Base-by-base conservation (phyloP, 345 rosid genomes). In the Bruguiera parviflora region DNA sequence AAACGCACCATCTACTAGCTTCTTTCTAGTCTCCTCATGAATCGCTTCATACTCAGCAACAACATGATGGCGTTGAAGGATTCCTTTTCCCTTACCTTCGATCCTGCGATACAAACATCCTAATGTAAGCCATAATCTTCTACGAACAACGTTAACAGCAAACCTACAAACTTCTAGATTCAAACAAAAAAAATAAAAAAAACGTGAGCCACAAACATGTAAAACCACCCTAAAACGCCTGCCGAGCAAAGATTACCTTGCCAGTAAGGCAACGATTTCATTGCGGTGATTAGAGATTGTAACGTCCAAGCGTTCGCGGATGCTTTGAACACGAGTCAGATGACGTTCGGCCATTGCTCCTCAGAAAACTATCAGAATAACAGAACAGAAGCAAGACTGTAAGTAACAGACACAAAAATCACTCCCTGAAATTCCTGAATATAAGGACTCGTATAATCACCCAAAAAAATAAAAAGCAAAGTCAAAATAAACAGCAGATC, bases 11-110 rank as follows among this genome's bases (percentile, higher is more conserved):
- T 77, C 87, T 58, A 64, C 62, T 6, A 92, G 89, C 57, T 70
- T 82, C 79, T 73, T 82, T 66, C 83, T 80, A 72, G 49, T 85
- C 7, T 79, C 85, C 67, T 79, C 86, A 57, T 92, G 74, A 51
- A 90, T 65, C 9, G 92, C 87, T 67, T 91, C 97, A 31, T 89
- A 91, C 67, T 91, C 95, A 43, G 88, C 87, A 59, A 90, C 71
- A 66, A 92, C 73, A 55, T 87, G 92, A 67, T 90, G 89, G 60
- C 82, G 79, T 71, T 92, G 95, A 43, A 88, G 76, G 72, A 92
- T 88, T 35, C 96, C 96, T 64, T 84, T 85, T 2, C 98, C 98
- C 67, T 87, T 88, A n/a, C 75, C 79, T 69, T 92, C 96, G 64
- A 92, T 63, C 75, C 98, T 92, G 55, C 60, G 77, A 53, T 7